phyloP scores from a whole-genome alignment of 805 yeast species.

The Yamadazyma kitorensis region DNA sequence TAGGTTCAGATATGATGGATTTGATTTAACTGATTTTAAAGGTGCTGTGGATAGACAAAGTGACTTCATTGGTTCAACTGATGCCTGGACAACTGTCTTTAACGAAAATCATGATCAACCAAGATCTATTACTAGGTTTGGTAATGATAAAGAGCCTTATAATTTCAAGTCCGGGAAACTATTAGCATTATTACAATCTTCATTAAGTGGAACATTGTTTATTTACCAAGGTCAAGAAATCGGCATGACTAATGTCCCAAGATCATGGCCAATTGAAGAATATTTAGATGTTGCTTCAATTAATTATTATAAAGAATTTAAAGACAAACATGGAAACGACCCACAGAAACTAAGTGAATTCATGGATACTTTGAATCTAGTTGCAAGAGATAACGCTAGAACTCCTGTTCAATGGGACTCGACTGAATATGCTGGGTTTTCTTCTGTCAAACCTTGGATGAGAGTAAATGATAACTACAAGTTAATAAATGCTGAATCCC shows the following conservation, averaged over 20 bases:
- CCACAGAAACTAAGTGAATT: constrained; percentile 15
- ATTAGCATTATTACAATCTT: constrained; percentile 41
- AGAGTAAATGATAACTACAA: constrained; percentile 48
- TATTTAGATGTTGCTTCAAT: constrained; percentile 50
- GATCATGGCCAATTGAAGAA: constrained; percentile 46
- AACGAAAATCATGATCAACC: constrained; percentile 62
- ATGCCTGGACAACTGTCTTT: constrained; percentile 57
- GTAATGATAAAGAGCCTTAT: constrained; percentile 29
- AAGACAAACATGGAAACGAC: constrained; percentile 17
- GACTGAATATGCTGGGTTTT: constrained; percentile 46
- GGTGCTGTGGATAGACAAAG: constrained; percentile 33
- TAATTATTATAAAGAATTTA: constrained; percentile 38
- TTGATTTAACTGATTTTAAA: constrained; percentile 39
- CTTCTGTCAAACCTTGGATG: constrained; percentile 53
- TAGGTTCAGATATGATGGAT: constrained; percentile 36
- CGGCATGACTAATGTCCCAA: constrained; percentile 49
- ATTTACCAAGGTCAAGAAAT: constrained; percentile 63
- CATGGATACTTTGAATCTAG: constrained; percentile 31
- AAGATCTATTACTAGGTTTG: constrained; percentile 53
- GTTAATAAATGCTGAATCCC: constrained; percentile 47
- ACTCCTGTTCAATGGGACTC: constrained; percentile 57
- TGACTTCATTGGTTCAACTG: constrained; percentile 43
- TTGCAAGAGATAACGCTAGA: constrained; percentile 54
- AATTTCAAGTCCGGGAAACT: constrained; percentile 45
- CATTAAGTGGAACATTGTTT: constrained; percentile 54